Percentiles rank a stretch among this genome's conserved stretches.
phyloP scores from a whole-genome alignment of 768 basidiomycete species.

The Hygrophorus pudorinus region DNA sequence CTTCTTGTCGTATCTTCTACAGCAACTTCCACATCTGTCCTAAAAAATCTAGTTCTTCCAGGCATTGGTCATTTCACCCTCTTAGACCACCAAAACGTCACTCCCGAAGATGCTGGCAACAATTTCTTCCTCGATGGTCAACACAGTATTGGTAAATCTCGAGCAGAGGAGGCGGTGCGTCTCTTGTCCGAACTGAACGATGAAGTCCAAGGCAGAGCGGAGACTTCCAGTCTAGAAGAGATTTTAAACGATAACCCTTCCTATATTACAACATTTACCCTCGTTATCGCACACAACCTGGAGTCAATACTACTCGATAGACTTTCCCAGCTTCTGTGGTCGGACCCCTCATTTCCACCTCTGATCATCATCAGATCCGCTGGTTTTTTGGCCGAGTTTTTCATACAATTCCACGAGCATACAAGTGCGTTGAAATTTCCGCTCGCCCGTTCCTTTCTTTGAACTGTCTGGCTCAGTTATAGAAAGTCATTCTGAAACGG shows the following conservation, averaged over 20 bases:
- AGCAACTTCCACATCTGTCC: constrained; percentile 78
- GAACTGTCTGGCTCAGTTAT: constrained; percentile 44
- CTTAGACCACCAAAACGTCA: constrained; percentile 54
- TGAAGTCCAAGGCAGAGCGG: constrained; percentile 61
- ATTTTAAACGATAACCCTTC: constrained; percentile 41
- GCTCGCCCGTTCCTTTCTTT: constrained; percentile 2
- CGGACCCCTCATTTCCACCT: constrained; percentile 44
- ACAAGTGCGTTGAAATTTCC: constrained; percentile 46
- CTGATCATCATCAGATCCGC: constrained; percentile 75
- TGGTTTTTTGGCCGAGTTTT: constrained; percentile 86
- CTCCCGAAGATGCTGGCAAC: constrained; percentile 78
- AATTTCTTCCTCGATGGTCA: constrained; percentile 89
- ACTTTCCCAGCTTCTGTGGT: constrained; percentile 64
- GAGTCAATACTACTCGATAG: constrained; percentile 40
- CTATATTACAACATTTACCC: constrained; percentile 54
- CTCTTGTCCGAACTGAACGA: constrained; percentile 83
- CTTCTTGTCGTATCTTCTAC: constrained; percentile 74
- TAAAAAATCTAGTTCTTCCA: constrained; percentile 96
- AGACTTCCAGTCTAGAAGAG: constrained; percentile 43
- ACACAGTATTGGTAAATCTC: constrained; percentile 57
- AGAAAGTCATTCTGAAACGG: constrained; percentile 75
- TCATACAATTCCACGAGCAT: constrained; percentile 84
- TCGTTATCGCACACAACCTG: constrained; percentile 84
- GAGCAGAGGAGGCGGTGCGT: constrained; percentile 71
- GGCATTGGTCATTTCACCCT: constrained; percentile 95